Evolutionary conservation across 1,284 basidiomycete species (phyloP).

Genomic region (Kwoniella shivajii): DNA sequence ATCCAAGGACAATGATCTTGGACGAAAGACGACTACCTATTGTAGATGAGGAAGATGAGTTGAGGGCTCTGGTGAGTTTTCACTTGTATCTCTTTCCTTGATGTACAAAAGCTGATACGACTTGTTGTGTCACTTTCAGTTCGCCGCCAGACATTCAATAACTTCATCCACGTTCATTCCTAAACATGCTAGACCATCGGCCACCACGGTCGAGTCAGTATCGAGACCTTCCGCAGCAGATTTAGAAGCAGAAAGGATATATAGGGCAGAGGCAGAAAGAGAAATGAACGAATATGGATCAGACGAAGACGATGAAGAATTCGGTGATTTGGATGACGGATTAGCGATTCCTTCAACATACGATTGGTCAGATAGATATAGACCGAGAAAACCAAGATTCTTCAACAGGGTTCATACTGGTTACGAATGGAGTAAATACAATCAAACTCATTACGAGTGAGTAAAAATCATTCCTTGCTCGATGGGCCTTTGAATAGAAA

Average conservation of each 20-base stretch:
- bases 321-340: slow-evolving; percentile 75
- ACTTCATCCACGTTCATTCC: slow-evolving; percentile 82
- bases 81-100: not conserved
- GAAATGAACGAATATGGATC: slow-evolving; percentile 41
- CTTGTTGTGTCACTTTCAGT: slow-evolving; percentile 57
- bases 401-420: slow-evolving; percentile 99
- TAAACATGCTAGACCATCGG: slow-evolving; percentile 32
- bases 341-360: slow-evolving; percentile 62
- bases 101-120: not conserved
- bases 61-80: slow-evolving; percentile 65
- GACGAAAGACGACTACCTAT: slow-evolving; percentile 81
- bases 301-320: slow-evolving; percentile 66
- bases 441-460: slow-evolving; percentile 97
- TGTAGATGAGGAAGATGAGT: slow-evolving; percentile 68
- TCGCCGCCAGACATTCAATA: slow-evolving; percentile 72
- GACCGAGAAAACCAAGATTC: slow-evolving; percentile 97
- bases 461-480: slow-evolving; percentile 53
- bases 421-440: slow-evolving; percentile 99
- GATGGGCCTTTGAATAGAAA: not conserved
- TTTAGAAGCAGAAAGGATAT: slow-evolving; percentile 78
- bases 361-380: slow-evolving; percentile 98
- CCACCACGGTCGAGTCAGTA: slow-evolving; percentile 47
- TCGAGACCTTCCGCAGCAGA: slow-evolving; percentile 69
- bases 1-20: slow-evolving; percentile 67
- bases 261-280: slow-evolving; percentile 62